phyloP scores from a whole-genome alignment of 1,139 yeast species.

The Pichia sp. region DNA sequence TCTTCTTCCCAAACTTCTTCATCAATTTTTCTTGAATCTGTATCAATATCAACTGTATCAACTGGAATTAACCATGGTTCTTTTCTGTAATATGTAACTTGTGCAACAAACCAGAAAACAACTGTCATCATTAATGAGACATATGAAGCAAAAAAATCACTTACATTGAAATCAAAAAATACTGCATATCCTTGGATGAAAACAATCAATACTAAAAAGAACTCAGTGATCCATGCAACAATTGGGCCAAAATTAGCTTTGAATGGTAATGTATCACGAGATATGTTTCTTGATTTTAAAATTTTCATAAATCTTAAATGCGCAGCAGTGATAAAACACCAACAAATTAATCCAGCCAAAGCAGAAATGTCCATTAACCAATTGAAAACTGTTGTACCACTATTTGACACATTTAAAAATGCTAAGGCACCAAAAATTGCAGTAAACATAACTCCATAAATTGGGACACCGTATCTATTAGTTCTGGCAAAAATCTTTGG shows the following conservation, averaged over 20 bases:
- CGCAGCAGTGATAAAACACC: slow-evolving; percentile 62
- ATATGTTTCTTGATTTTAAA: slow-evolving; percentile 50
- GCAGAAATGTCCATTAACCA: slow-evolving; percentile 83
- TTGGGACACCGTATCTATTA: slow-evolving; percentile 63
- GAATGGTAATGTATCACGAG: slow-evolving; percentile 61
- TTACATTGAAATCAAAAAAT: slow-evolving; percentile 49
- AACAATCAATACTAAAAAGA: slow-evolving; percentile 45
- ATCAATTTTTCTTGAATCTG: slow-evolving; percentile 17
- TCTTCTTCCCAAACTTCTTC: slow-evolving; percentile 23
- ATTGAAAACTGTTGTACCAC: slow-evolving; percentile 65
- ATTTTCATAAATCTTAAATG: slow-evolving; percentile 66
- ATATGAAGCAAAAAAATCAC: slow-evolving; percentile 60
- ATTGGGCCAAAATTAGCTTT: slow-evolving; percentile 65
- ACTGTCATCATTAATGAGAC: slow-evolving; percentile 55
- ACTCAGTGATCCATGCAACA: slow-evolving; percentile 52
- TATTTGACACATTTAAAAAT: slow-evolving; percentile 55
- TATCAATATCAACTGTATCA: slow-evolving; percentile 39
- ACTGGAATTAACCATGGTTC: slow-evolving; percentile 36
- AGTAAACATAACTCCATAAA: slow-evolving; percentile 51
- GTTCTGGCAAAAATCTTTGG: slow-evolving; percentile 50
- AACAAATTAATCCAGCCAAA: slow-evolving; percentile 67
- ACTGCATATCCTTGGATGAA: slow-evolving; percentile 67
- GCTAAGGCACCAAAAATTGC: slow-evolving; percentile 61
- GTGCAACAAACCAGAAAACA: slow-evolving; percentile 44
- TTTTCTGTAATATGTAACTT: slow-evolving; percentile 32